Base-by-base conservation (phyloP, 1,284 basidiomycete species). In the Puccinia hordei region DNA sequence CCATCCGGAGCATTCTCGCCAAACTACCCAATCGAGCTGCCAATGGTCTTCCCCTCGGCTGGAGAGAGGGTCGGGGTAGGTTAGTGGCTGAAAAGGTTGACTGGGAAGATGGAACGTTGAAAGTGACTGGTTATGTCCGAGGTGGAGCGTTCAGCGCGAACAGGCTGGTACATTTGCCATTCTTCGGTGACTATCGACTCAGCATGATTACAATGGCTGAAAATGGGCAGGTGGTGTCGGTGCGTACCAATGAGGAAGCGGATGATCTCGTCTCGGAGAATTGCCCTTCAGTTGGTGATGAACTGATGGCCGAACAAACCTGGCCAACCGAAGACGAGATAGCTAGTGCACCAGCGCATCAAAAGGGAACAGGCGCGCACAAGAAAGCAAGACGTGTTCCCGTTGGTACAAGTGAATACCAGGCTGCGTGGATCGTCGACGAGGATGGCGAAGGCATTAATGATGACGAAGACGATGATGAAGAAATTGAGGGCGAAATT, bases 301-400 rank as follows among this genome's bases (percentile, higher is more conserved):
- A 93, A 81, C 89, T 98, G 86, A 90, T 89, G 19, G 96, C 96
- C 84, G 96, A 99, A 85, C 96, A 99, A 86, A 99, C 96, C 0
- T 98, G 96, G 95, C 96, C 96, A 0, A 98, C 95, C 0, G 95
- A 98, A 85, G 96, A 98, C 83, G 96, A 98, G 85, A 93, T 99
- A 91, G 88, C 87, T 3, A 87, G 86, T 3, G 86, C 84, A 0
- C 85, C 86, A 9, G 87, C 85, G 10, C 86, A 85, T 1, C 91
- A 81, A 91, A n/a, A 57, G 44, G 19, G 27, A 19, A 30, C 24
- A 10, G 65, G 33, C 8, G 19, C 10, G 13, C 2, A 22, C 19
- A 80, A 80, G 57, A 55, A 66, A 24, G 51, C 66, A n/a, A 38
- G 69, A 63, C 55, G 53, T 30, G 68, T 80, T n/a, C 77, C 77